Conservation (phyloP, 2,329 filamentous ascomycete species). For the Sclerotinia glacialis region DNA sequence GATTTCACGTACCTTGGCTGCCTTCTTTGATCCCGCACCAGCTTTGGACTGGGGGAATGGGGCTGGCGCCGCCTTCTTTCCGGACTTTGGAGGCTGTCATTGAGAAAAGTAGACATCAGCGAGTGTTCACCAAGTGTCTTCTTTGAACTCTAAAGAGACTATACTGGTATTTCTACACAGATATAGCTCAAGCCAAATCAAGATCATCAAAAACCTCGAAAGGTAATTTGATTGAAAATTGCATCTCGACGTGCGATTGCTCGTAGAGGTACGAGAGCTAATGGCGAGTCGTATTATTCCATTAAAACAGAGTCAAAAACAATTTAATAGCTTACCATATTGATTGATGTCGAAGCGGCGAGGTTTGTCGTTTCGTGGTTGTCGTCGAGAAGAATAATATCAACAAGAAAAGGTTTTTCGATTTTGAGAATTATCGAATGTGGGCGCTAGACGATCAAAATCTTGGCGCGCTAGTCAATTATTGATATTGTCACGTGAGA, state of each 20-base stretch:
- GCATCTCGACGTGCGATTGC: constrained; percentile 42
- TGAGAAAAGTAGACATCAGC: constrained; percentile 99
- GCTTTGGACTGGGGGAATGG: constrained; percentile 95
- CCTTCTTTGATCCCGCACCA: constrained; percentile 79
- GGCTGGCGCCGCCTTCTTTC: constrained; percentile 97
- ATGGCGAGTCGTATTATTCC: constrained; percentile 36
- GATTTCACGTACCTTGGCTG: constrained; percentile 75
- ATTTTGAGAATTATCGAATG: constrained; percentile 19
- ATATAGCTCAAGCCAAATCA: constrained; percentile 64
- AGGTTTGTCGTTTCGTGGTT: constrained; percentile 27
- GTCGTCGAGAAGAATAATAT: constrained; percentile 29
- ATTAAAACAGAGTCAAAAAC: constrained; percentile 33
- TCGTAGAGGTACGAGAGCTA: constrained; percentile 42
- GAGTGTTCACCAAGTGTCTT: constrained; percentile 76
- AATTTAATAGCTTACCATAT: constrained; percentile 59
- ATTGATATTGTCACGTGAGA: constrained; percentile 3
- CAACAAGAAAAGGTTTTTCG: constrained; percentile 32
- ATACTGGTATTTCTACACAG: constrained; percentile 40
- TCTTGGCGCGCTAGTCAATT: constrained; percentile 30
- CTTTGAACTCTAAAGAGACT: constrained; percentile 90
- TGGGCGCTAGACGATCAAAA: constrained; percentile 28
- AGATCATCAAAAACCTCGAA: constrained; percentile 47
- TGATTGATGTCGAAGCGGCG: constrained; percentile 47
- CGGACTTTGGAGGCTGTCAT: constrained; percentile 98
- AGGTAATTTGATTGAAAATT: constrained; percentile 36